These are phyloP conservation scores for Tuber borchii DNA, from an alignment of 495 filamentous ascomycete species.

Conservation along the genomic window DNA sequence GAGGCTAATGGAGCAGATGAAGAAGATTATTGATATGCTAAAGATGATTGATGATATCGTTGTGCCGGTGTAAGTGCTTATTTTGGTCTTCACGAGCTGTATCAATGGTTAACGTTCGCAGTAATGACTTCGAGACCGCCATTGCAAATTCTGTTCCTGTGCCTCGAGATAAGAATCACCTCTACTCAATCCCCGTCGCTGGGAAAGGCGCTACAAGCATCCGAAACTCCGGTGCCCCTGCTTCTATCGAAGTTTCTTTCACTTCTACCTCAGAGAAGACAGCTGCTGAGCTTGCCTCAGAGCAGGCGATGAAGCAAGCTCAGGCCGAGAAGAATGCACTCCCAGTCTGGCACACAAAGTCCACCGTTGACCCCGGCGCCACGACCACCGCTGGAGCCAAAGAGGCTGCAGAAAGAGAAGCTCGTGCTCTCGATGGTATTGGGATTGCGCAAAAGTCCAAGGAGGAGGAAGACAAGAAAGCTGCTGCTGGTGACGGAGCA, in stretches of 20 bases:
- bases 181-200: constrained; percentile 51
- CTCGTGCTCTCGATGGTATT: constrained; percentile 35
- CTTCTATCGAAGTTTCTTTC: constrained; percentile 70
- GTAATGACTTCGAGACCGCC: constrained; percentile 75
- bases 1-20: constrained; percentile 78
- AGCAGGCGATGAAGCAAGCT: constrained; percentile 63
- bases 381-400: constrained; percentile 35
- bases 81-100: neutral
- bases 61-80: constrained; percentile 56
- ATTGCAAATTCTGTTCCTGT: constrained; percentile 56
- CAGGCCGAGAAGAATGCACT: constrained; percentile 76
- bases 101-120: neutral
- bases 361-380: constrained; percentile 58
- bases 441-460: constrained; percentile 47
- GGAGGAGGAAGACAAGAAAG: constrained; percentile 54
- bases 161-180: constrained; percentile 56
- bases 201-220: constrained; percentile 67
- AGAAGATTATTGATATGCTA: constrained; percentile 73
- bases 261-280: constrained; percentile 66
- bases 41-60: constrained; percentile 75
- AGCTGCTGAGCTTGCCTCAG: constrained; percentile 67
- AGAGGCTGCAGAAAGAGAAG: constrained; percentile 42
- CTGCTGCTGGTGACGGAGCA: constrained; percentile 41
- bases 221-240: constrained; percentile 57
- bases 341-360: constrained; percentile 82